Evolutionary conservation across 2,329 filamentous ascomycete genomes (phyloP), one percentile per base, ranked within the genome.

Genomic region (Penicillium janthinellum): DNA sequence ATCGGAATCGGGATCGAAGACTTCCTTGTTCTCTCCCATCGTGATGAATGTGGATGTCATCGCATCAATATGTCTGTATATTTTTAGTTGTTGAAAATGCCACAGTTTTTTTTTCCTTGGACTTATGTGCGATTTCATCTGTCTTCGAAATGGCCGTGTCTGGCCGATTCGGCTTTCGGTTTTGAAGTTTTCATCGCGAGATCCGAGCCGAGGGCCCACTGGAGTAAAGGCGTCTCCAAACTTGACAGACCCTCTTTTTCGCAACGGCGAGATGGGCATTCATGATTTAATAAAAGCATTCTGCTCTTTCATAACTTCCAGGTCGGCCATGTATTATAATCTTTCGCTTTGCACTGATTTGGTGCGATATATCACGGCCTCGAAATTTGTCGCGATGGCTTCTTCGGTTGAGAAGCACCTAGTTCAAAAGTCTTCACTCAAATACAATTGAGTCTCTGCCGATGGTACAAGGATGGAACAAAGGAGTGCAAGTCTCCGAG

Each of bases 201-300:
- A 52, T 52, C 22, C 49, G 38, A 52, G 49, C 49, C 49, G 49
- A 52, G 49, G 49, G 49, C 20, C 35, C 48, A 50, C 48, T 28
- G 17, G 22, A 38, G 35, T 52, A 20, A 35, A 52, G 2, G 49
- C 5, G 5, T 6, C 42, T 22, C 61, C 59, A 44, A 65, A 60
- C 25, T 28, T 45, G 42, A 45, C 42, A 45, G 34, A 52, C 38
- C 14, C 25, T 52, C 31, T 8, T 28, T 39, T 41, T n/a, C 4
- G 12, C 38, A 35, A 52, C 49, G 38, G 49, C 49, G 25, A 15
- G 38, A 39, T 52, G 35, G 15, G 20, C 35, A 12, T 3, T 31
- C 10, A 37, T 35, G 1, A 50, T 35, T 11, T 8, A 17, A 5
- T 5, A 25, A 50, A 50, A 31, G 2, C 25, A 28, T 4, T 20